Percentiles rank a stretch among this genome's conserved stretches.
Conservation (phyloP, 257 asterid species). For the Craterostigma plantagineum region DNA sequence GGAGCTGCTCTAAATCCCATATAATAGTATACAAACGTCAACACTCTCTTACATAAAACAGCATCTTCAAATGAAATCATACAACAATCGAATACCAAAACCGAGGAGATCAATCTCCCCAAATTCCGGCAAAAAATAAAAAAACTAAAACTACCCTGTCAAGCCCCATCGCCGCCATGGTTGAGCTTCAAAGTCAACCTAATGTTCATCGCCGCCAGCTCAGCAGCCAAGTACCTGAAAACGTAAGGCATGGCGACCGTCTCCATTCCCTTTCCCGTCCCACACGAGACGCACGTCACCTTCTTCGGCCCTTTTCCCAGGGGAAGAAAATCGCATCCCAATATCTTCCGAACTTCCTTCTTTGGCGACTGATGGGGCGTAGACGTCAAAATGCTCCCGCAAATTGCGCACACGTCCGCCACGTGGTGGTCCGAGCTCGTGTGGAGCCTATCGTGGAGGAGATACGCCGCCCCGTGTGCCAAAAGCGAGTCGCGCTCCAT, state of each 20-base stretch:
- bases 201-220: slow-evolving; percentile 89
- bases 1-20: no score
- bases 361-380: slow-evolving; percentile 31
- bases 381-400: slow-evolving; percentile 81
- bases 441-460: slow-evolving; percentile 88
- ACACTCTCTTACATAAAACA: no score
- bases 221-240: slow-evolving; percentile 77
- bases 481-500: slow-evolving; percentile 96
- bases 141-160: not conserved
- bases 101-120: no score
- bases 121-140: no score
- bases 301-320: slow-evolving; percentile 43
- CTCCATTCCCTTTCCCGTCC: slow-evolving; percentile 83
- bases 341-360: slow-evolving; percentile 24
- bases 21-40: no score
- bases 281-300: slow-evolving; percentile 50
- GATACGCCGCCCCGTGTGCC: slow-evolving; percentile 94
- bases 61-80: no score
- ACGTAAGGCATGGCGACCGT: slow-evolving; percentile 96
- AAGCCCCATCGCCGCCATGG: slow-evolving; percentile 36
- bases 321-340: slow-evolving; percentile 23
- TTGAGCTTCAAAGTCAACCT: slow-evolving; percentile 59
- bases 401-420: slow-evolving; percentile 76
- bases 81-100: no score
- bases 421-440: slow-evolving; percentile 79